Evolutionary conservation across 2,329 filamentous ascomycete genomes (phyloP), one percentile per base, ranked within the genome.

Genomic region (Aspergillus latus): DNA sequence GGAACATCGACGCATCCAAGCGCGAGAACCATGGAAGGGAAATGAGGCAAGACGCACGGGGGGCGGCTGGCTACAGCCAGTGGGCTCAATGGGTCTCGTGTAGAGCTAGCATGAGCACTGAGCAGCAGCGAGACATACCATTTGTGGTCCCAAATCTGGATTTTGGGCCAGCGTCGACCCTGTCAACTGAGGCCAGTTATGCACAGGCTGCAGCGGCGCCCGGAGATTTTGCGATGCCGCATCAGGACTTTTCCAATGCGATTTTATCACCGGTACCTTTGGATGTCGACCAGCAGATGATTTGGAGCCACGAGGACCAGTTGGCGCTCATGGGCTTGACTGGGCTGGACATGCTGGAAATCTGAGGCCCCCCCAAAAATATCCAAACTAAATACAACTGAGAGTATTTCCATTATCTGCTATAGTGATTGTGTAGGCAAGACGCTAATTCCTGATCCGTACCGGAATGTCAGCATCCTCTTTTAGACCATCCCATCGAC

Each of bases 261-360:
- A 21, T 21, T 21, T 2, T 21, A 21, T 59, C 59, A 5, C 54
- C 50, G 11, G 43, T 64, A 4, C 62, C 62, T 48, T 28, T 47
- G 13, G 44, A 47, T 34, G 16, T 32, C 10, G 44, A 47, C n/a
- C 44, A 29, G 6, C 44, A 47, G 16, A 47, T 47, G 29, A 34
- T 47, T 5, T 47, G 44, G 59, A 53, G 30, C 29, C 39, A 52
- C 11, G 65, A 67, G 48, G 63, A 68, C 28, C 66, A 66, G 26
- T 57, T 61, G 2, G 66, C 67, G 30, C 56, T 68, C n/a, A 68
- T 65, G 62, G 66, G 66, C 1, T 52, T 69, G 11, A 68, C 65
- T n/a, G 66, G 67, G 3, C 52, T 68, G 26, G 64, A 67, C 56
- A 57, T 66, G 26, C 49, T 68, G 9, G 63, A 64, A 21, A 32